A percentile compares a stretch with the other conserved stretches of the same genome.
Conservation (phyloP, 1,139 yeast genomes). For the Blastobotrys malaysiensis region DNA sequence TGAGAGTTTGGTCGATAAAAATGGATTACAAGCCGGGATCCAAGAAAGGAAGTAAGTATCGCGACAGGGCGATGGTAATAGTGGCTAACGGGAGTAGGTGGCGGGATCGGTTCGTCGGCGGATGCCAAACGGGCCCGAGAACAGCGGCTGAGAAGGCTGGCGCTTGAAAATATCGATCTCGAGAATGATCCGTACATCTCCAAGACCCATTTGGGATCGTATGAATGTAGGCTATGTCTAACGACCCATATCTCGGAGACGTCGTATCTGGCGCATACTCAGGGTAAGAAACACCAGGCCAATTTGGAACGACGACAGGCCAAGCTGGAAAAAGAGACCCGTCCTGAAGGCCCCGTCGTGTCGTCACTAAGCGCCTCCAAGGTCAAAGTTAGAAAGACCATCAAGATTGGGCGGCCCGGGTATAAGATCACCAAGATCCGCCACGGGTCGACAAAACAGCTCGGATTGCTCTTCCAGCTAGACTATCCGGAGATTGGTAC, state of each 20-base stretch:
- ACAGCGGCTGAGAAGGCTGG: slow-evolving; percentile 58
- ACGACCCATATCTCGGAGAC: slow-evolving; percentile 71
- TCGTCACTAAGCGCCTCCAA: slow-evolving; percentile 32
- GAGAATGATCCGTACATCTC: slow-evolving; percentile 72
- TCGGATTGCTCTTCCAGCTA: slow-evolving; percentile 59
- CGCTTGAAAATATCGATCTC: slow-evolving; percentile 57
- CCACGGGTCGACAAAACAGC: slow-evolving; percentile 49
- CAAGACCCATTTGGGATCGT: slow-evolving; percentile 64
- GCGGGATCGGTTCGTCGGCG: slow-evolving; percentile 69
- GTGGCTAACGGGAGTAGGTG: slow-evolving; percentile 32
- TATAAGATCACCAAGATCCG: slow-evolving; percentile 62
- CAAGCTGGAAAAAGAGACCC: slow-evolving; percentile 25
- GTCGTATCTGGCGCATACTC: slow-evolving; percentile 74
- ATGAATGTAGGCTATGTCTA: slow-evolving; percentile 71
- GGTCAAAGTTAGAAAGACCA: slow-evolving; percentile 42
- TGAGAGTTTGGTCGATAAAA: background rate
- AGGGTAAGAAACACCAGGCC: slow-evolving; percentile 70
- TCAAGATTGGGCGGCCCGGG: slow-evolving; percentile 71
- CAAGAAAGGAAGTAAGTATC: slow-evolving; percentile 42
- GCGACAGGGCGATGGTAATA: background rate
- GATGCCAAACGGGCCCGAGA: slow-evolving; percentile 64
- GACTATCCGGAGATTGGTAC: slow-evolving; percentile 48
- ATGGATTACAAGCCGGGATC: slow-evolving; percentile 60
- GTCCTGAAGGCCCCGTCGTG: slow-evolving; percentile 30
- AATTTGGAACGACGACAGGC: slow-evolving; percentile 56